Base-by-base conservation (phyloP, 2,329 filamentous ascomycete species). In the Beauveria asiatica region DNA sequence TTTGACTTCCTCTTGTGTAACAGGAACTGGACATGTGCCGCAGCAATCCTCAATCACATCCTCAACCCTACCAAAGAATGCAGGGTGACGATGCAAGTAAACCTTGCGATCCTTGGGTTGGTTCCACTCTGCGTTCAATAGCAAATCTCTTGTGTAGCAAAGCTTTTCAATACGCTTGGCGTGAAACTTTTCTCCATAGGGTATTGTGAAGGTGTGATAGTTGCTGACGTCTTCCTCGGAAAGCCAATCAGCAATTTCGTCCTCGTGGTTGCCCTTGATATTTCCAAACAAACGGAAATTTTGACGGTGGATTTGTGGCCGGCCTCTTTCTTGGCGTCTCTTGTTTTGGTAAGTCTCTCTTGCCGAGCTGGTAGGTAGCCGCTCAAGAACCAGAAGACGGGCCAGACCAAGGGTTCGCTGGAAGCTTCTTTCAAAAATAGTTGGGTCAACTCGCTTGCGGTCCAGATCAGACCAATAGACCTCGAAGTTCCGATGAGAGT, bases 121-220 rank as follows among this genome's bases (percentile, higher is more conserved):
- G 66, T 94, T 95, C 90, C 91, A 95, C 69, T 95, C 89, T 0
- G 89, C 89, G 66, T 95, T 94, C 19, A 95, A 81, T 8, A 95
- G 78, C 19, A 95, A 72, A 69, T 96, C 91, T 64, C 89, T 87
- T 2, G 87, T 90, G 68, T 90, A 95, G 49, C 92, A 83, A 0
- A 95, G 77, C 68, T 88, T 92, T 71, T 95, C 90, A 60, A 95
- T 92, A 67, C 85, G 85, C 67, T 84, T 85, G 16, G 87, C 85
- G 58, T 83, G 75, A 65, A 83, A 84, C 60, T 76, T 80, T 42
- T 72, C 70, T 17, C 87, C 87, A 63, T 89, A 91, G 0, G 85
- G 86, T 37, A 90, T 80, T 8, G 82, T 88, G 71, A 90, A 88
- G 1, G 86, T 90, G 68, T 94, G 85, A 65, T 95, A 96, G 68